Base-by-base conservation (phyloP, 1,139 yeast species). In the Hyphopichia wangnamkhiaoensis region DNA sequence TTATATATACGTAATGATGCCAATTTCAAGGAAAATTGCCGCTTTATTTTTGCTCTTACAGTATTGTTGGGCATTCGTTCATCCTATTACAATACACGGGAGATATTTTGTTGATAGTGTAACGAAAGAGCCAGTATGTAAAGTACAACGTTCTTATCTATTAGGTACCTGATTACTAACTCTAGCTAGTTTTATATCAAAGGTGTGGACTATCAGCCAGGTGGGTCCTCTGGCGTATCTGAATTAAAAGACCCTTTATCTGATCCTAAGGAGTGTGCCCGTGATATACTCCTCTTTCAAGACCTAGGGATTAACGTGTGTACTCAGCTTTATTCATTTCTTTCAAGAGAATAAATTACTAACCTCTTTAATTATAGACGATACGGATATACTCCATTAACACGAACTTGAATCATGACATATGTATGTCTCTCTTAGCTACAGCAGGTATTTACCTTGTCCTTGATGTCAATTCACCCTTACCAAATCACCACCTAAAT, bases 371-470 rank as follows among this genome's bases (percentile, higher is more conserved):
- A 58, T 59, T 9, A 39, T 52, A 77, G 74, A 85, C 97, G 0
- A 77, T 93, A 34, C 74, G 98, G 45, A 84, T 93, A 12, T 93
- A 93, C 56, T 84, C 96, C 1, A 76, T 93, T 31, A 87, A 89
- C 51, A 87, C 97, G 2, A 80, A 82, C 43, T 67, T 89, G 43
- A 76, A 90, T 58, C 98, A 93, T 61, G 95, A 91, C 52, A 76
- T 74, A 41, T 93, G 98, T 58, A 93, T 93, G 98, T 78, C 95
- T 0, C 65, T 91, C 66, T 71, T 93, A 41, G 97, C 96, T 3
- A 72, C 83, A 6, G 95, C 97, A 0, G 98, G 98, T 0, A 91
- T 93, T 27, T 93, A 93, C 58, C 74, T 93, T 40, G 83, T 93
- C 25, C 69, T 93, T 29, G 98, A 93, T 60, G 96, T 93, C 28